Conservation (phyloP, 441 rosid species). For the Mallotus repandus region DNA sequence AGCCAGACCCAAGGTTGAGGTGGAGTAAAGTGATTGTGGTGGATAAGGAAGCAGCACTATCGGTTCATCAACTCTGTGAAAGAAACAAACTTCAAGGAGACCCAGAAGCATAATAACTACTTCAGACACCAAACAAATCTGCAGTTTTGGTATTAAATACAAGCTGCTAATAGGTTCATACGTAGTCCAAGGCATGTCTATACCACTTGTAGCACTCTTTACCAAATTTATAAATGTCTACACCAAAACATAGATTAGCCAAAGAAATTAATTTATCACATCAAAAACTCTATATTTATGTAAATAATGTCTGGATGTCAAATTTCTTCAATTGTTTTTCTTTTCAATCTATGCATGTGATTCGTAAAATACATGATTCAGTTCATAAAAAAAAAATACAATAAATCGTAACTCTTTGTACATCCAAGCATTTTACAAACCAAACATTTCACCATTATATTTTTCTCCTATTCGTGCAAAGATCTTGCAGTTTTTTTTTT, state of each 20-base stretch:
- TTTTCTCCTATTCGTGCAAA: not conserved
- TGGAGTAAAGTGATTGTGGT: conserved; percentile 6
- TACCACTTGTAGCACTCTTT: too few species aligned
- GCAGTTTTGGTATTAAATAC: not conserved
- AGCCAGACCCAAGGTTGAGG: conserved; percentile 25
- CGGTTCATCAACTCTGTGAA: conserved; percentile 14
- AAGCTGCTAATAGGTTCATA: too few species aligned
- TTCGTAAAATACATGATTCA: not conserved
- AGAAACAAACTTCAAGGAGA: conserved; percentile 9
- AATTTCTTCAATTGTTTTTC: too few species aligned
- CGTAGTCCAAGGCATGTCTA: too few species aligned
- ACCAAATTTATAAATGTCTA: too few species aligned
- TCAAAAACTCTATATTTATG: too few species aligned
- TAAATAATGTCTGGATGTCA: too few species aligned
- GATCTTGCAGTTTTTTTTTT: not conserved
- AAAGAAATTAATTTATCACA: too few species aligned
- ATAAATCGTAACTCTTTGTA: not conserved
- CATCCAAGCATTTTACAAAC: not conserved
- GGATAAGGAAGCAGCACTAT: conserved; percentile 6
- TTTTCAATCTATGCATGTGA: not conserved
- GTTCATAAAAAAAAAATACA: not conserved
- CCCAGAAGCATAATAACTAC: not conserved
- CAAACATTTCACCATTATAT: too few species aligned
- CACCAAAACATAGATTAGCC: too few species aligned
- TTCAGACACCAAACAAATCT: not conserved